A percentile compares a stretch with the other conserved stretches of the same genome.
These are phyloP conservation scores for Cystobasidiaceae sp. DNA, from an alignment of 1,284 basidiomycete species.

Conservation along the genomic window DNA sequence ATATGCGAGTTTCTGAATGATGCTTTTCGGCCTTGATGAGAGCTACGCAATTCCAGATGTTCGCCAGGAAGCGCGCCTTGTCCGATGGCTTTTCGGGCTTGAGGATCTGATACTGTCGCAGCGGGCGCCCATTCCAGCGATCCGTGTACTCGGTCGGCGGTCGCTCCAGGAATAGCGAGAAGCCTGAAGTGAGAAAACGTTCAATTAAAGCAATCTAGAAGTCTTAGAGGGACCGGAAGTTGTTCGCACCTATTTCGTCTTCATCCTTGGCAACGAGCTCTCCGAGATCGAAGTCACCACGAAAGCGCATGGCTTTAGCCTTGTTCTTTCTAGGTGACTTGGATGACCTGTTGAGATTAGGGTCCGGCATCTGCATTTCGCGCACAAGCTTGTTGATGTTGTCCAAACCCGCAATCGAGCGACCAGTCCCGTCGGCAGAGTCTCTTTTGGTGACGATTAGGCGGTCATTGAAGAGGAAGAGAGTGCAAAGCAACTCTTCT, in stretches of 20 bases:
- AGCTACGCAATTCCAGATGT: conserved; percentile 30
- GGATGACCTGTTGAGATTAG: conserved; percentile 27
- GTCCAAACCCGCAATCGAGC: conserved; percentile 73
- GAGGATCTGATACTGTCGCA: conserved; percentile 68
- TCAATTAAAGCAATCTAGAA: not conserved
- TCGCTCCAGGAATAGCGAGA: conserved; percentile 74
- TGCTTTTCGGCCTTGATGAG: conserved; percentile 1
- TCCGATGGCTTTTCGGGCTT: conserved; percentile 18
- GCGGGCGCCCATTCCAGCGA: conserved; percentile 66
- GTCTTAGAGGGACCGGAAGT: not conserved
- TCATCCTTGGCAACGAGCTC: conserved; percentile 79
- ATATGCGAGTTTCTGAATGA: conserved; percentile 1
- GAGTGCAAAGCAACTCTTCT: conserved; percentile 66
- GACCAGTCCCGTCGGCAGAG: conserved; percentile 65
- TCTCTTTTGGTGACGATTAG: conserved; percentile 86
- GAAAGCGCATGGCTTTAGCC: conserved; percentile 42
- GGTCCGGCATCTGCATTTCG: conserved; percentile 35
- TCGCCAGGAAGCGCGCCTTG: conserved; percentile 32
- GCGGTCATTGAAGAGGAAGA: conserved; percentile 94
- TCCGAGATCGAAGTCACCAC: conserved; percentile 22
- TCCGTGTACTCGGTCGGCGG: conserved; percentile 53
- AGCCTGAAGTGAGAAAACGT: conserved; percentile 54
- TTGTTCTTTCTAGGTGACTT: conserved; percentile 47
- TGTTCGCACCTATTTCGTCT: conserved; percentile 57
- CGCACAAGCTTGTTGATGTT: conserved; percentile 65